Percentiles rank a stretch among this genome's conserved stretches.
These are phyloP conservation scores for Trypanosoma platydactyli DNA, from an alignment of 208 protist genomes.

Conservation along the genomic window DNA sequence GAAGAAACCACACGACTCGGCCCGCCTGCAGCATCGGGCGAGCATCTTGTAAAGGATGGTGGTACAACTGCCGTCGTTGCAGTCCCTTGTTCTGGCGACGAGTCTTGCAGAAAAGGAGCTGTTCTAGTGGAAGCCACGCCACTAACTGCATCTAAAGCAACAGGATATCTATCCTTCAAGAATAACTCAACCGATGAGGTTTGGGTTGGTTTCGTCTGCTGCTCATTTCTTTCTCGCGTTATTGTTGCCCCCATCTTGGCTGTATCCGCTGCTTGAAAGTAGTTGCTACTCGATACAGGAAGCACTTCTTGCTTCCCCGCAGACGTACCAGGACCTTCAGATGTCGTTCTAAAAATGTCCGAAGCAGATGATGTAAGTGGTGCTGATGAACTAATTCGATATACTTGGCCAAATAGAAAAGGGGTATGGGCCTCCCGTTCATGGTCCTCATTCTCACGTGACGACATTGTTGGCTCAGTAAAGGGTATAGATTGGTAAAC, in stretches of 20 bases:
- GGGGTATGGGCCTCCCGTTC: slow-evolving; percentile 5
- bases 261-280: background rate
- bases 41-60: background rate
- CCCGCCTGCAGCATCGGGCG: background rate
- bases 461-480: too few relatives aligned
- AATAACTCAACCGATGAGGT: too few relatives aligned
- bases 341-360: slow-evolving; percentile 1
- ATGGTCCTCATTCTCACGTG: too few relatives aligned
- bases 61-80: background rate
- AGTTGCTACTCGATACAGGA: background rate
- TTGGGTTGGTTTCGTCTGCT: background rate
- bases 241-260: background rate
- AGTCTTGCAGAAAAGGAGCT: too few relatives aligned
- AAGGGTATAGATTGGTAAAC: background rate
- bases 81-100: too few relatives aligned
- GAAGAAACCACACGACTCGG: background rate
- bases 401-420: slow-evolving; percentile 19
- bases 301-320: background rate
- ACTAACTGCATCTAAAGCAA: too few relatives aligned
- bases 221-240: background rate
- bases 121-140: too few relatives aligned
- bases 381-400: slow-evolving; percentile 8
- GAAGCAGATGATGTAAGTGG: background rate
- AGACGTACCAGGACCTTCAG: too few relatives aligned
- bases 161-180: too few relatives aligned